Percentiles rank a stretch among this genome's conserved stretches.
Conservation (phyloP, 176 grass and related monocot species). For the Triticum turgidum region DNA sequence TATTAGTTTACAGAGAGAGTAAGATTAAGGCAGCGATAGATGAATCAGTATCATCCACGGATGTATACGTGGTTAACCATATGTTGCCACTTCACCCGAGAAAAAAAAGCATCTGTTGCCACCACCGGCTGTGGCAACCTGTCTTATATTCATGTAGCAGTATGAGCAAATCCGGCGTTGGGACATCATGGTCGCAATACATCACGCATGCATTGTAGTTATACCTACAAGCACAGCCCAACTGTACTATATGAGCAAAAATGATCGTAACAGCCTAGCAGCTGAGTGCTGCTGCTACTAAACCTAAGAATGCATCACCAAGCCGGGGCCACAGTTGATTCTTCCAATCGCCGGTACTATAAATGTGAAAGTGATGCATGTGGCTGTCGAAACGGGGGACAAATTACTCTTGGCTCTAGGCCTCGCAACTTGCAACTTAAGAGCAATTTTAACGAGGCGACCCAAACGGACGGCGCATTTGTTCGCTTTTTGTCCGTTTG, state of each 20-base stretch:
- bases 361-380: not conserved
- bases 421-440: not conserved
- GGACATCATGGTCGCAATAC: too few species aligned
- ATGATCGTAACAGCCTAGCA: not conserved
- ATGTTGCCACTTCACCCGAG: too few species aligned
- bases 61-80: not conserved
- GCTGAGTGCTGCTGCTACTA: not conserved
- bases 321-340: not conserved
- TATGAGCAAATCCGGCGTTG: too few species aligned
- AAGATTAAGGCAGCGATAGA: not conserved
- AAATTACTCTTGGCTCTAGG: not conserved
- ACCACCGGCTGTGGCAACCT: not conserved
- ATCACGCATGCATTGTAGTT: too few species aligned
- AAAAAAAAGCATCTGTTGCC: not conserved
- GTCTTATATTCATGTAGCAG: too few species aligned
- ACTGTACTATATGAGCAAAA: not conserved
- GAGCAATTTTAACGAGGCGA: too few species aligned
- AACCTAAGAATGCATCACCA: too few species aligned
- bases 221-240: too few species aligned
- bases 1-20: not conserved
- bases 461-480: too few species aligned
- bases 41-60: not conserved
- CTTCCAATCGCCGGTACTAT: not conserved
- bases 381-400: not conserved
- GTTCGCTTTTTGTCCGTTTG: too few species aligned